Base-by-base conservation (phyloP, 495 filamentous ascomycete species). In the Aspergillus avenaceus region DNA sequence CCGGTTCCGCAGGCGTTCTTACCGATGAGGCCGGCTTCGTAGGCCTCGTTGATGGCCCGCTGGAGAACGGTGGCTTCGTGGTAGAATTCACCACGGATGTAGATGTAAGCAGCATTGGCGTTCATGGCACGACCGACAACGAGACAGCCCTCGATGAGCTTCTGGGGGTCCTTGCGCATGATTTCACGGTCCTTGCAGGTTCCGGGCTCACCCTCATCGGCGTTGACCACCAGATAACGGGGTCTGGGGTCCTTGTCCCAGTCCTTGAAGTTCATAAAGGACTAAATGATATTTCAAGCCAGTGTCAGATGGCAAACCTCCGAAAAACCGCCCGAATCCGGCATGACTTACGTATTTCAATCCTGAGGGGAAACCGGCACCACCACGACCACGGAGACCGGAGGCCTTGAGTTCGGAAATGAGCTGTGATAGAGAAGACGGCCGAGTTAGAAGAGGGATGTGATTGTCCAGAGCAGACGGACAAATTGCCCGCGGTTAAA, bases 141-240 rank as follows among this genome's bases (percentile, higher is more conserved):
- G 51, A 98, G 74, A 72, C 93, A 98, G 59, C 93, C 93, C 75
- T 98, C 93, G 56, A 98, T 78, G 50, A 98, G 84, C 78, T 97
- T 97, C 77, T 98, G 93, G 37, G 93, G 93, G 66, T 98, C 95
- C 72, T 98, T 97, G 68, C 93, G 90, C 92, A 98, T 98, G 62
- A 98, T 98, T 72, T 97, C 95, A 64, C 93, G 87, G 69, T 98
- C 93, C 75, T 98, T 98, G 85, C 93, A 98, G 26, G 93, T 98
- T 65, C 93, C 93, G 8, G 93, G 93, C 71, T 98, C 93, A 65
- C 93, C 93, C 78, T 98, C 93, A 66, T 98, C 93, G 56, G 93
- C 93, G 61, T 98, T 98, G 75, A 98, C 88, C 44, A 98, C 91
- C 34, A 98, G 78, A 62, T 98, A 98, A 49, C 93, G 84, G 50